Evolutionary conservation across 2,329 filamentous ascomycete genomes (phyloP), one percentile per base, ranked within the genome.

Genomic region (Venturia aucupariae): DNA sequence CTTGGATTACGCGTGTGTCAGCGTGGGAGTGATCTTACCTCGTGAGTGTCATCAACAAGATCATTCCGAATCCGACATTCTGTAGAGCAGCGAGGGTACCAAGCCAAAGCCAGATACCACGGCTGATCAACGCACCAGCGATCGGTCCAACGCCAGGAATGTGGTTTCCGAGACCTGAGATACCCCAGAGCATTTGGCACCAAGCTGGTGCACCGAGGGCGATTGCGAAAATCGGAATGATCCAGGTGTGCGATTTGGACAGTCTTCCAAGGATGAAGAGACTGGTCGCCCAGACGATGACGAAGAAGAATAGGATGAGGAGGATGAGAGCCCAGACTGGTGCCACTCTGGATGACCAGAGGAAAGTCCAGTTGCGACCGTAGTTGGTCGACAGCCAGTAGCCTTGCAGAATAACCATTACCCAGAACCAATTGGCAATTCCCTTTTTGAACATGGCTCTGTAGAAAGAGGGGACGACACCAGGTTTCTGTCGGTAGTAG

Each of bases 181-280:
- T 83, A 15, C 81, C 83, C 86, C 86, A 88, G 71, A 86, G 84
- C 71, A 87, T 87, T 72, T 89, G 86, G 10, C 81, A 82, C 85
- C 86, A 89, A 66, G 86, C 79, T 2, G 86, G 86, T 2, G 85
- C 85, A 51, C 82, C 84, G 15, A 89, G 80, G 17, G 85, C 86
- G 66, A 88, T 84, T 60, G 86, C 85, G 67, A 88, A 87, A 64
- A 89, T 82, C 15, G 86, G 86, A 4, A 89, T 75, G 68, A 88
- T 82, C 86, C 86, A 88, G 62, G 81, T 83, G 72, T 88, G 86
- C 19, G 79, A 79, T 67, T 81, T 82, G 30, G 27, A n/a, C 82
- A 86, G 77, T 62, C 76, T 72, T 11, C 78, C 80, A 68, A 88
- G 82, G 62, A 78, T 70, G 68, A 72, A 79, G 42, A 86, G 78